Evolutionary conservation across 2,329 filamentous ascomycete genomes (phyloP), one percentile per base, ranked within the genome.

Genomic region (Alternaria burnsii): DNA sequence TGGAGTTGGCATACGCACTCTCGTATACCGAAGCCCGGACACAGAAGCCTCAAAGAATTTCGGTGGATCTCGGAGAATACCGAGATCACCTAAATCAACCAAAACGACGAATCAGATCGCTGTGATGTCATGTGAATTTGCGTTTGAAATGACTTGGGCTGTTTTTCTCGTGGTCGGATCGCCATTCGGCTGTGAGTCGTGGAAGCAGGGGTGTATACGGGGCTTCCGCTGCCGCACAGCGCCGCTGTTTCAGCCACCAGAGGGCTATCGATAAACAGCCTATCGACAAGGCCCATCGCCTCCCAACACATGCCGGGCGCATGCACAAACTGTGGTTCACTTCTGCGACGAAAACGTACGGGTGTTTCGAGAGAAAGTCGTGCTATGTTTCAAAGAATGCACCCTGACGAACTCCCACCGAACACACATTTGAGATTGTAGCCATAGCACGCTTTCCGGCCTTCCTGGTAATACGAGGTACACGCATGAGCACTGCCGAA

Each of bases 191-290:
- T 61, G 56, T 36, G 46, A 36, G 46, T 50, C 14, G 30, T 54
- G 40, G 42, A 50, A 48, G 46, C 65, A 64, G 51, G 60, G 65
- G 28, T 54, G 16, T 12, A 20, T 59, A 50, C 58, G 55, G 43
- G 42, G 58, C 56, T 55, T 42, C 48, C 44, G 59, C 61, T 62
- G 57, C 59, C 65, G 59, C 57, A 41, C 38, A 28, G 28, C 55
- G 62, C 65, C 63, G 60, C 54, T 55, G 66, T 68, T 68, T 68
- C 66, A 66, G 61, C 61, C 55, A 58, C 46, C 54, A 58, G 58
- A 44, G 47, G 34, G 52, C 52, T 68, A 68, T 63, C 66, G 66
- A 66, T 63, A 68, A 60, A 58, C 36, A 60, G 28, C 58, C 59
- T 60, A 52, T 54, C 34, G 54, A 62, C 58, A 55, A 47, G 34